Conservation (phyloP, 257 asterid genomes). For the Scutellaria barbata region DNA sequence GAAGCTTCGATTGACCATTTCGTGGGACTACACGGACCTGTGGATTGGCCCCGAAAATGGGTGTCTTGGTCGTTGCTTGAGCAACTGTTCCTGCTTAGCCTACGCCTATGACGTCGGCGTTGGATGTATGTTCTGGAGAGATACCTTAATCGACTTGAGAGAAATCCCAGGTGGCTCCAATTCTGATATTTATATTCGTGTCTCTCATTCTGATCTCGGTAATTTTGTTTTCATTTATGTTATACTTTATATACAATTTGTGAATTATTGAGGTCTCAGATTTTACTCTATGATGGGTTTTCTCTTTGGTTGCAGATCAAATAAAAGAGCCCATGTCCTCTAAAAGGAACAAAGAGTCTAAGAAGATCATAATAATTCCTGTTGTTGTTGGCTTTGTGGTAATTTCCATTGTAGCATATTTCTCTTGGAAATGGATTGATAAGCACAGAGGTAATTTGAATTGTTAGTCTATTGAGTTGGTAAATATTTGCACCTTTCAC, state of each 20-base stretch:
- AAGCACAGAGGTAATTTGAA: conserved; percentile 47
- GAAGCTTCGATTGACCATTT: background rate
- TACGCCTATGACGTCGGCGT: conserved; percentile 36
- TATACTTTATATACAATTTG: no score
- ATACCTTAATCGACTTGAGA: conserved; percentile 42
- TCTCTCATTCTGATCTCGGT: conserved; percentile 55
- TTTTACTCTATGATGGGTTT: no score
- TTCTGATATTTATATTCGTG: conserved; percentile 47
- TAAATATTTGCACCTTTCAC: background rate
- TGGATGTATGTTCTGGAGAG: conserved; percentile 56
- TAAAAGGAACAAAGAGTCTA: conserved; percentile 22
- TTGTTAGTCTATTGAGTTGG: background rate
- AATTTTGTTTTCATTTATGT: background rate
- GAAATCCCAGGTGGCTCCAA: conserved; percentile 28
- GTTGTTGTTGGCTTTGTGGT: conserved; percentile 28
- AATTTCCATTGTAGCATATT: conserved; percentile 26
- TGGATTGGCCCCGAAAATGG: conserved; percentile 23
- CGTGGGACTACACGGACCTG: background rate
- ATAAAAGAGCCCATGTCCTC: background rate
- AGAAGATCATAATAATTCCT: conserved; percentile 31
- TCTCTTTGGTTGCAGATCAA: background rate
- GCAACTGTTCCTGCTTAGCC: conserved; percentile 57
- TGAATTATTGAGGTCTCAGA: background rate
- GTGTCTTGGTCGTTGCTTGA: conserved; percentile 46
- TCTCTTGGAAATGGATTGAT: conserved; percentile 43